These are phyloP conservation scores for Yarrowia sp. DNA, from an alignment of 805 yeast species.

Conservation along the genomic window DNA sequence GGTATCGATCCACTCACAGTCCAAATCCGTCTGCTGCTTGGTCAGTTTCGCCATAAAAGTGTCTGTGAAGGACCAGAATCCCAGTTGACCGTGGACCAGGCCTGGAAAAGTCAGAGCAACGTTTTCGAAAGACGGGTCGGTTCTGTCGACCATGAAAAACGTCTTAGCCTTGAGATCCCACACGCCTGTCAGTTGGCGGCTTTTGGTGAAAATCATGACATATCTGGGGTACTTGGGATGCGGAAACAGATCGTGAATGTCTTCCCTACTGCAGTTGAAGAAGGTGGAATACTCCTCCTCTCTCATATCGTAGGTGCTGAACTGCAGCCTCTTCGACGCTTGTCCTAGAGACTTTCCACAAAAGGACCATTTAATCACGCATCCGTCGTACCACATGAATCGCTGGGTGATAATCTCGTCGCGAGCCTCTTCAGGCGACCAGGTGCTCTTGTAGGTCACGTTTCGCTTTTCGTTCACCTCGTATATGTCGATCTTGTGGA, in stretches of 20 bases:
- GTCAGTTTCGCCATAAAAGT: neutral
- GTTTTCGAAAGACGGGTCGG: neutral
- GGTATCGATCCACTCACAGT: slow-evolving; percentile 7
- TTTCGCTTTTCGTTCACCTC: neutral
- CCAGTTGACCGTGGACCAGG: neutral
- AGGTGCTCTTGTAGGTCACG: slow-evolving; percentile 10
- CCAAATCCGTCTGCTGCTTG: slow-evolving; percentile 11
- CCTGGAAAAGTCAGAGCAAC: slow-evolving; percentile 16
- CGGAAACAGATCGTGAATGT: slow-evolving; percentile 20
- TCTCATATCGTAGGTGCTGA: slow-evolving; percentile 17
- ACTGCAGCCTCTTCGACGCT: slow-evolving; percentile 5
- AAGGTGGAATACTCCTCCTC: slow-evolving; percentile 12
- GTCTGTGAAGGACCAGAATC: slow-evolving; percentile 11
- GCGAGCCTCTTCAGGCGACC: slow-evolving; percentile 8
- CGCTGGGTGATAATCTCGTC: slow-evolving; percentile 19
- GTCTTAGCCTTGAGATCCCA: slow-evolving; percentile 1
- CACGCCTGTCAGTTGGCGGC: slow-evolving; percentile 5
- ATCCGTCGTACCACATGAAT: slow-evolving; percentile 27
- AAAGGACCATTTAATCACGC: slow-evolving; percentile 20
- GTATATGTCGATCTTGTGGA: slow-evolving; percentile 27
- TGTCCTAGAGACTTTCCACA: slow-evolving; percentile 21
- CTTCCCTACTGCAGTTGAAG: slow-evolving; percentile 4
- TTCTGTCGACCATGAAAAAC: no score
- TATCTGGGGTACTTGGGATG: slow-evolving; percentile 18
- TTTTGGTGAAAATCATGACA: slow-evolving; percentile 5